Conservation (phyloP, 2,329 filamentous ascomycete species). For the Keithomyces neogunnii region DNA sequence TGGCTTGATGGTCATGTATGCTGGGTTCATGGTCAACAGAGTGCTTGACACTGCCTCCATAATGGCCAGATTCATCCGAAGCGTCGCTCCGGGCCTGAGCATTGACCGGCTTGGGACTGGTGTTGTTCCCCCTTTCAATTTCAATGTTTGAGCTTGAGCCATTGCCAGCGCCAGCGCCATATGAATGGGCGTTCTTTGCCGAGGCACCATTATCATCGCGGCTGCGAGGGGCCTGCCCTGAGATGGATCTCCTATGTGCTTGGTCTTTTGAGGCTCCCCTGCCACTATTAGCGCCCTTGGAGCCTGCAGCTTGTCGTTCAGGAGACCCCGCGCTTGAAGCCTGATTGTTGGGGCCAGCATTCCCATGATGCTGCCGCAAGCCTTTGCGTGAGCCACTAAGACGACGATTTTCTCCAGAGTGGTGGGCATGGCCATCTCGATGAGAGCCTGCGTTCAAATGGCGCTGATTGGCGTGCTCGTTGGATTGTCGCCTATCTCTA, state of each 20-base stretch:
- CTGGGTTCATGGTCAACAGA: neutral
- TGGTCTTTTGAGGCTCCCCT: neutral
- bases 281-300: neutral
- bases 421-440: neutral
- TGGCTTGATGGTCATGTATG: neutral
- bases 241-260: neutral
- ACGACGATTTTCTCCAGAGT: constrained; percentile 3
- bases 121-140: neutral
- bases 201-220: neutral
- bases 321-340: neutral
- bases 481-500: constrained; percentile 14
- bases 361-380: constrained; percentile 3
- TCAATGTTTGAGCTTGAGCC: neutral
- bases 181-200: neutral
- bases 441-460: neutral
- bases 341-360: constrained; percentile 1
- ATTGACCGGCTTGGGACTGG: neutral
- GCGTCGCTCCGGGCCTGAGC: neutral
- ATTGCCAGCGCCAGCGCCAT: neutral
- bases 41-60: constrained; percentile 2
- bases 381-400: neutral
- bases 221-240: neutral
- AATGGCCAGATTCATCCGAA: neutral
- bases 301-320: neutral
- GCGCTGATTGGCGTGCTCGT: constrained; percentile 2